phyloP scores from a whole-genome alignment of 1,284 basidiomycete species.

The Filobasidium uniguttulatum region DNA sequence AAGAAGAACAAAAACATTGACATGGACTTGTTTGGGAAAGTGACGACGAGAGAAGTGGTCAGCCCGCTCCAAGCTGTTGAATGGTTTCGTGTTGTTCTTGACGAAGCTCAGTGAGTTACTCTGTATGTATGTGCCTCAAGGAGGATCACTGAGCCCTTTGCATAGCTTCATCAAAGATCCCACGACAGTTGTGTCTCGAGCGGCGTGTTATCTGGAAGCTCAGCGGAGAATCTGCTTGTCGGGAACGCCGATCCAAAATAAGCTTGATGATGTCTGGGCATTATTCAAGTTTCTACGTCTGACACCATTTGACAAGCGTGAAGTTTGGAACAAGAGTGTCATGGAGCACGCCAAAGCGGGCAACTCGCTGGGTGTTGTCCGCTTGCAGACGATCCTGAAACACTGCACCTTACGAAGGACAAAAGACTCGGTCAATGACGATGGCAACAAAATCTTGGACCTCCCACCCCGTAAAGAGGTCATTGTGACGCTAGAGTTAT shows the following conservation, averaged over 20 bases:
- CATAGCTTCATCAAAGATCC: conserved; percentile 89
- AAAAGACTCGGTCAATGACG: conserved; percentile 69
- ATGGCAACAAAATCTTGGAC: conserved; percentile 70
- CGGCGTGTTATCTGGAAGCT: conserved; percentile 86
- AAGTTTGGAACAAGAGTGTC: conserved; percentile 82
- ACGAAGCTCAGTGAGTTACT: conserved; percentile 82
- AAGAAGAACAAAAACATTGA: conserved; percentile 39
- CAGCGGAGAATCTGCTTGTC: conserved; percentile 87
- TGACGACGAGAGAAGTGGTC: conserved; percentile 36
- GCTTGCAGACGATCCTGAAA: conserved; percentile 95
- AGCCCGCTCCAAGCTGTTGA: conserved; percentile 90
- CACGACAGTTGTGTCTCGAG: conserved; percentile 80
- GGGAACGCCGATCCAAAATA: conserved; percentile 97
- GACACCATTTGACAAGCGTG: conserved; percentile 83
- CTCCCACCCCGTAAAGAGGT: conserved; percentile 79
- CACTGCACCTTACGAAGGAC: conserved; percentile 90
- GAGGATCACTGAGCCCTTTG: not conserved
- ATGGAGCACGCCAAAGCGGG: conserved; percentile 81
- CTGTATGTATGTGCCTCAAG: not conserved
- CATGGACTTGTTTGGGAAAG: conserved; percentile 37
- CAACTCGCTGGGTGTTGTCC: conserved; percentile 76
- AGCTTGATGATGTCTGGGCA: conserved; percentile 93
- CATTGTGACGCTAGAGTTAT: conserved; percentile 70
- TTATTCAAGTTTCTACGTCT: conserved; percentile 90
- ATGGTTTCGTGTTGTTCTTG: conserved; percentile 95